Percentiles rank a stretch among this genome's conserved stretches.
phyloP scores from a whole-genome alignment of 768 basidiomycete species.

The Stropharia rugosoannulata region DNA sequence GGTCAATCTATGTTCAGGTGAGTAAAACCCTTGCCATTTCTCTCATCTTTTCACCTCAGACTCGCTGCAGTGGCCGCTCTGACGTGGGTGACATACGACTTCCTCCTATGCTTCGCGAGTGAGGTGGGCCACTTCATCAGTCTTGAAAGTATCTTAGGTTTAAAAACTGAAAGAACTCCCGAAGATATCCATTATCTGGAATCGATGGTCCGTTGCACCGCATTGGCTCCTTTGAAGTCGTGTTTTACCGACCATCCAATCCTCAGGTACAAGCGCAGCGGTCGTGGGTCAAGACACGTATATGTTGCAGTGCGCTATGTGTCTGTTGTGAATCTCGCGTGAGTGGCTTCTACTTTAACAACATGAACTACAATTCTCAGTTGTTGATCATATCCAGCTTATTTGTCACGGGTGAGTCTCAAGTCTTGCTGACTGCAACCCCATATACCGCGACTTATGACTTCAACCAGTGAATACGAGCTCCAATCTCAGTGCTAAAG shows the following conservation, averaged over 20 bases:
- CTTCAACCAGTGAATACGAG: conserved; percentile 15
- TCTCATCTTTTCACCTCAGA: neutral
- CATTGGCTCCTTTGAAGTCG: neutral
- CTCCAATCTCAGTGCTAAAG: conserved; percentile 10
- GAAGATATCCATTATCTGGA: conserved; percentile 18
- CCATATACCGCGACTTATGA: neutral
- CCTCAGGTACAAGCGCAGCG: conserved; percentile 15
- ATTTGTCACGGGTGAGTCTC: conserved; percentile 18
- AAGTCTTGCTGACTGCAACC: too few relatives aligned
- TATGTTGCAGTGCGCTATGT: conserved; percentile 20
- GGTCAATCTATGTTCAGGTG: neutral
- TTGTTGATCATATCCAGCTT: conserved; percentile 2
- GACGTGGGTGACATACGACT: conserved; percentile 21
- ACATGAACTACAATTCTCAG: neutral
- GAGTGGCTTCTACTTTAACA: neutral
- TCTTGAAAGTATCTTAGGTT: neutral
- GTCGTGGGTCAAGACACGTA: conserved; percentile 17
- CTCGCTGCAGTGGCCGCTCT: conserved; percentile 18
- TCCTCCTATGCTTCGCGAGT: conserved; percentile 14
- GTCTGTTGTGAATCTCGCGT: conserved; percentile 19
- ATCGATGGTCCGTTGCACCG: conserved; percentile 13
- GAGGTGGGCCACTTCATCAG: conserved; percentile 9
- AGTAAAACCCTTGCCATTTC: neutral
- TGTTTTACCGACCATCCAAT: neutral
- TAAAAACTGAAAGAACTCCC: neutral